Base-by-base conservation (phyloP, 2,329 filamentous ascomycete species). In the Alternaria gaisen region DNA sequence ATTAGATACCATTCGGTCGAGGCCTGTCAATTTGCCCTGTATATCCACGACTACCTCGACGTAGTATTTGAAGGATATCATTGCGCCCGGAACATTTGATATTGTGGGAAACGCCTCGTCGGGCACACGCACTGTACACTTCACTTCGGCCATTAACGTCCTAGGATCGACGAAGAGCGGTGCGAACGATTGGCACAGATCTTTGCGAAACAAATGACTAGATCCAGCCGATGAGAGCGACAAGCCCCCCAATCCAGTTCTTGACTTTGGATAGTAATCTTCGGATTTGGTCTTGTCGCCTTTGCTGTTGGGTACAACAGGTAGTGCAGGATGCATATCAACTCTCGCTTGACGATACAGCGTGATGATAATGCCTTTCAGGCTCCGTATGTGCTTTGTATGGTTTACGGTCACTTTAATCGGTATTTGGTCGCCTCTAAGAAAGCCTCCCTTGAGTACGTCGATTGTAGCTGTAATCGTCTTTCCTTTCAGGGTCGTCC, bases 31-130 rank as follows among this genome's bases (percentile, higher is more conserved):
- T 75, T 93, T 95, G 38, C 94, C 94, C 47, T 95, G 94, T 0
- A 98, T 84, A 74, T 99, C 95, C 22, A 97, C 88, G 28, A 98
- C 90, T 3, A 97, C 92, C 78, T 99, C 95, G 20, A 97, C 86
- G 68, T 94, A 92, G 74, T 99, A 98, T 68, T 90, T 92, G 82
- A 99, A 98, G 70, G 90, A 93, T 66, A 99, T 95, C 89, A 98
- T 95, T 34, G 92, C 90, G 4, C 94, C 93, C 0, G 95, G 95
- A 0, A 97, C 93, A 56, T 90, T 90, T 28, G 88, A 89, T 64
- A 98, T 98, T 2, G 94, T 97, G 0, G 95, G 94, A 69, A 98
- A 98, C 0, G 89, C 89, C 72, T 97, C 92, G 65, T 97, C 93
- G 0, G 95, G 95, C 3, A 98, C 87, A 68, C 92, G 89, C 16